Base-by-base conservation (phyloP, 345 rosid species). In the Citrus cavaleriei region DNA sequence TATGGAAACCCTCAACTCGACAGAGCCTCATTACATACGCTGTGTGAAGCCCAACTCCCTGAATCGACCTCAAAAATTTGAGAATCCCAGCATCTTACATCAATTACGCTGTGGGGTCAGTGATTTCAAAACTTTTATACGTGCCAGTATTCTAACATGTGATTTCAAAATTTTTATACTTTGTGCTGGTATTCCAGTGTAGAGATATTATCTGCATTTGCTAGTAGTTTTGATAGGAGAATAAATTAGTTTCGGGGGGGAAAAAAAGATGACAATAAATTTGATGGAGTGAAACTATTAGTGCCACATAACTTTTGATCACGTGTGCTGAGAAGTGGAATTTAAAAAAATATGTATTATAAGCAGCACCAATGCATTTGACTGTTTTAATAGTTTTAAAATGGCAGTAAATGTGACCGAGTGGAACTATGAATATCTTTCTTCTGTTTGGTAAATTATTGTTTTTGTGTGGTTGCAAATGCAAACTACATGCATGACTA, bases 31-130 rank as follows among this genome's bases (percentile, higher is more conserved):
- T 83, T 95, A 95, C 82, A 89, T 95, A 86, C 98, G 98, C 35
- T 95, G 99, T 84, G 98, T 95, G 87, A 95, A 95, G 91, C 99
- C 99, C 49, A 95, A 94, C 85, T 93, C 98, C 65, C 84, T 89
- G 71, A 93, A 95, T 84, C 89, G 84, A 74, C 98, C 99, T 78
- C 92, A 93, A 66, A 92, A 88, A 76, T 95, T 95, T 82, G 99
- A 95, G 88, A 95, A 88, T 82, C 85, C 73, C 57, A 94, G 99
- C 81, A 81, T 91, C 79, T 79, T 95, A 79, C 99, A 95, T 88
- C 98, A 95, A 68, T 85, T 95, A 72, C 98, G 98, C 61, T 95
- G 98, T 84, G 98, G 98, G 97, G 99, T 93, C 68, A 87, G 98
- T 93, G 42, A 65, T 49, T 30, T 60, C n/a, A 68, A 16, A 21